Evolutionary conservation across 345 rosid genomes (phyloP), one percentile per base, ranked within the genome.

Genomic region (Melaleuca alternifolia): DNA sequence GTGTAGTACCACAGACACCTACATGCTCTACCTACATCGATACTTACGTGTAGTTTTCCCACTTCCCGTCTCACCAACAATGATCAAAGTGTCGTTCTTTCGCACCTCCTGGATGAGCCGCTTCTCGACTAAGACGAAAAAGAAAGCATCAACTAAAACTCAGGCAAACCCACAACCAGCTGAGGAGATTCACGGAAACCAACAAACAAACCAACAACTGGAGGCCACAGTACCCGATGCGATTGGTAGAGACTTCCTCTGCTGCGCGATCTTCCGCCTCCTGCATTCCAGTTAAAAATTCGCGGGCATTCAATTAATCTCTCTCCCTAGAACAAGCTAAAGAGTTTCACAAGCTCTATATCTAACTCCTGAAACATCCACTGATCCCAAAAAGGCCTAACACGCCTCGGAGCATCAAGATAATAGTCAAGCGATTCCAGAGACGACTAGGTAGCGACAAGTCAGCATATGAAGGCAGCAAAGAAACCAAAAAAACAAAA

Each of bases 51-150:
- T 97, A 23, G 99, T 95, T 91, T 97, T 97, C 50, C 99, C 99
- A 52, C 99, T 96, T 44, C 99, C 99, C 37, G 99, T 97, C 91
- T 96, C 99, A 21, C 98, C 99, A 85, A 97, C 99, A n/a, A 97
- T 90, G 23, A 96, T 95, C 86, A 97, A 83, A 87, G 89, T 89
- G 87, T 94, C 93, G 84, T 96, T 90, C 7, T 88, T 90, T 41
- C 87, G 88, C 56, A 97, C 94, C 93, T 95, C 99, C 62, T 96
- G 94, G n/a, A 94, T 75, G 21, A 97, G 93, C 46, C 95, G 92
- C 84, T 84, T 92, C 94, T 94, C 96, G 87, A 94, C 99, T 95
- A 83, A 26, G 77, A 82, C 54, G 48, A 41, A 53, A 83, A n/a
- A 84, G 7, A 48, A 54, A 84, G 28, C 33, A 82, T 24, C 23